These are phyloP conservation scores for Talaromyces verruculosus DNA, from an alignment of 2,329 filamentous ascomycete species.

Conservation along the genomic window DNA sequence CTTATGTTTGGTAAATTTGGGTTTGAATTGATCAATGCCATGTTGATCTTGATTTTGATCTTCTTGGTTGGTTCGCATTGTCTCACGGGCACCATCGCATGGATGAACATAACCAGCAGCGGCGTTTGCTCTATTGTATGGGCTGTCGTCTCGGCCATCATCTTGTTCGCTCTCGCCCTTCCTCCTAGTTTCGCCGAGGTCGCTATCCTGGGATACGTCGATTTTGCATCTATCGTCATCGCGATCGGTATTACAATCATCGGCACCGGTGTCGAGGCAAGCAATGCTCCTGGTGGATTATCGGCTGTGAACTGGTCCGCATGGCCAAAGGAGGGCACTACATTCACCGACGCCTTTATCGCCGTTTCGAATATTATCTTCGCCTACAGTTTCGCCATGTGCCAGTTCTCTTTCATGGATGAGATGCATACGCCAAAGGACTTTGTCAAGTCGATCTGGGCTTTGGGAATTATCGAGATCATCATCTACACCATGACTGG, in stretches of 20 bases:
- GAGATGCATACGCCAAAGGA: conserved; percentile 38
- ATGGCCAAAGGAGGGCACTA: conserved; percentile 31
- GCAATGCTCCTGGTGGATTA: conserved; percentile 28
- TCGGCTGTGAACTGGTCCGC: conserved; percentile 23
- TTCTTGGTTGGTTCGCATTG: conserved; percentile 48
- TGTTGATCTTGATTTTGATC: conserved; percentile 46
- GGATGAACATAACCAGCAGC: conserved; percentile 43
- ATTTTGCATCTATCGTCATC: conserved; percentile 37
- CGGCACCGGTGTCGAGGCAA: conserved; percentile 33
- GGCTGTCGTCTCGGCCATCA: conserved; percentile 45
- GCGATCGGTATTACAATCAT: conserved; percentile 40
- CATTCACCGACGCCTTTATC: conserved; percentile 38
- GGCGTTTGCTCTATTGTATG: conserved; percentile 45
- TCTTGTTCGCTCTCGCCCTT: conserved; percentile 35
- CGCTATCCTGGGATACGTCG: conserved; percentile 40
- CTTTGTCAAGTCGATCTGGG: conserved; percentile 43
- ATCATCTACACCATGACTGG: conserved; percentile 36
- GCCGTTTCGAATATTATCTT: conserved; percentile 40
- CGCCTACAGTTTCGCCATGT: conserved; percentile 48
- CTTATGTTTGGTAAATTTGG: conserved; percentile 46
- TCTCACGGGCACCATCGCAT: conserved; percentile 49
- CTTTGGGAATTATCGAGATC: conserved; percentile 35
- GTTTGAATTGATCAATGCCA: conserved; percentile 44
- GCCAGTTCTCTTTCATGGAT: conserved; percentile 38
- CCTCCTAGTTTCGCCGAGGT: conserved; percentile 41